Conservation (phyloP, 2,329 filamentous ascomycete genomes). For the Ampelomyces quisqualis region DNA sequence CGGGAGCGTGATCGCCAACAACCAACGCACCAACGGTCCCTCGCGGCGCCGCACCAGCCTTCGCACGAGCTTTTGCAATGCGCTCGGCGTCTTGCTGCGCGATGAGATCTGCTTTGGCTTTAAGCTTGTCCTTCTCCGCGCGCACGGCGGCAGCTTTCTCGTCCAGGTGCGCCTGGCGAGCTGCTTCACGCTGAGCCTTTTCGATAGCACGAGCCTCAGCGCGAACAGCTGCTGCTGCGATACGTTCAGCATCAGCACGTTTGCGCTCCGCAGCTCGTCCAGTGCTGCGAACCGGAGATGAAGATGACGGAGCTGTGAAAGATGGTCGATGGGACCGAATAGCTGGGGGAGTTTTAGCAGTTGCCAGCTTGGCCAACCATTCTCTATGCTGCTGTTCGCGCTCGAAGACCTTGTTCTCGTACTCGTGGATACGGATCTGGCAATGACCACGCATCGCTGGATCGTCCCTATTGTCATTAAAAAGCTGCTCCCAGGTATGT, state of each 20-base stretch:
- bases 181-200: conserved; percentile 10
- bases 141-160: conserved; percentile 14
- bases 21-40: conserved; percentile 1
- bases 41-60: conserved; percentile 10
- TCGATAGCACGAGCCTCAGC: conserved; percentile 7
- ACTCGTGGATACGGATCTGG: conserved; percentile 14
- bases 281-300: neutral
- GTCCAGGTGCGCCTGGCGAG: conserved; percentile 13
- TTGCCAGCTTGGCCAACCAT: conserved; percentile 14
- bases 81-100: conserved; percentile 9
- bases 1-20: too few relatives aligned
- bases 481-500: conserved; percentile 16
- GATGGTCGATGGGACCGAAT: neutral
- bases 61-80: conserved; percentile 18
- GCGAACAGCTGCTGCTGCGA: neutral
- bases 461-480: conserved; percentile 10
- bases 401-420: conserved; percentile 14
- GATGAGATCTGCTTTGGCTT: conserved; percentile 4
- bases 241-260: conserved; percentile 6
- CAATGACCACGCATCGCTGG: conserved; percentile 13
- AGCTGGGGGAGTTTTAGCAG: too few relatives aligned
- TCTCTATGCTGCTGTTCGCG: conserved; percentile 12
- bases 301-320: neutral
- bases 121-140: conserved; percentile 11
- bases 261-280: conserved; percentile 2